These are phyloP conservation scores for Tinospora cordifolia DNA, from an alignment of 164 flowering plant genomes.

Conservation along the genomic window DNA sequence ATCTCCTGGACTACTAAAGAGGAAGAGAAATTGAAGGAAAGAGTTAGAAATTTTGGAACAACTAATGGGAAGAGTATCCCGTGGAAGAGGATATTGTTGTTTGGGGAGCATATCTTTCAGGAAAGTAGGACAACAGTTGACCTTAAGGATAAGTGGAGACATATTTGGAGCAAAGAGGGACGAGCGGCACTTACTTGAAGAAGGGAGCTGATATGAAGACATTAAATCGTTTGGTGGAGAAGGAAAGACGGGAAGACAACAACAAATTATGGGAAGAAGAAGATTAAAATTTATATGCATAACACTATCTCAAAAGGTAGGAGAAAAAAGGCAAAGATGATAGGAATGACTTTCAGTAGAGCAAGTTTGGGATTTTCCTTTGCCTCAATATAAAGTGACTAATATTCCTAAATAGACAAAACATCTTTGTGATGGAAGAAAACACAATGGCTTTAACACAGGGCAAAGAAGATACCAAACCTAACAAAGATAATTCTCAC, in stretches of 20 bases:
- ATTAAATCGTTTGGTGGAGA: no score
- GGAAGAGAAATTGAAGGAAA: conserved; percentile 18
- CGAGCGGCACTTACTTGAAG: background rate
- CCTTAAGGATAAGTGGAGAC: conserved; percentile 18
- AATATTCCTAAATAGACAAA: conserved; percentile 21
- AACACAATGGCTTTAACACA: conserved; percentile 30
- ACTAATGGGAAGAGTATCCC: conserved; percentile 9
- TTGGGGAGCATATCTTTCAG: conserved; percentile 7
- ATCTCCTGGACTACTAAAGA: conserved; percentile 22
- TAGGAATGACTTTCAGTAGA: conserved; percentile 6
- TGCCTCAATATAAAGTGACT: conserved; percentile 17
- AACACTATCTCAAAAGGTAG: background rate
- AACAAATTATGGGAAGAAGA: background rate
- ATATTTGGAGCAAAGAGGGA: conserved; percentile 5
- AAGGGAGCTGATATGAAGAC: background rate
- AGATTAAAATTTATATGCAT: conserved; percentile 1
- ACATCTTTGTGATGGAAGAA: conserved; percentile 10
- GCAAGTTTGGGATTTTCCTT: conserved; percentile 29
- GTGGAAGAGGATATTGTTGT: conserved; percentile 13
- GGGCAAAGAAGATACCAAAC: conserved; percentile 82
- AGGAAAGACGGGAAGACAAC: background rate
- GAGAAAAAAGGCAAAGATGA: conserved; percentile 6
- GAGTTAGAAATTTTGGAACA: conserved; percentile 8
- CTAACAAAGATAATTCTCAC: conserved; percentile 20
- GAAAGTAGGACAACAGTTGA: conserved; percentile 8